Base-by-base conservation (phyloP, 1,284 basidiomycete species). In the Ganoderma lucidum region DNA sequence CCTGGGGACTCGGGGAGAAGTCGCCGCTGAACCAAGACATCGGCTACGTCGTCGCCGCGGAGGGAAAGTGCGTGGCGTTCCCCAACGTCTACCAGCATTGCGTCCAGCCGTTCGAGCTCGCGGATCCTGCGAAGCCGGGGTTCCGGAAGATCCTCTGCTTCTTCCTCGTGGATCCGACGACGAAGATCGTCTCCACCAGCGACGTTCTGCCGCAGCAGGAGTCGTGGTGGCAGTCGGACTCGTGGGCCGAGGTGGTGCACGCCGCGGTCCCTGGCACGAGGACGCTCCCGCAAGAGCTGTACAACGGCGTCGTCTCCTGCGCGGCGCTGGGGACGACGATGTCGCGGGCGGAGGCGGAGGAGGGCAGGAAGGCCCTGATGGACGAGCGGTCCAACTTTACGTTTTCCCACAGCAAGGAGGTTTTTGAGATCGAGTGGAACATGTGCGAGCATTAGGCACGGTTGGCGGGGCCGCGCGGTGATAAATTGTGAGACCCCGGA, bases 141-240 rank as follows among this genome's bases (percentile, higher is more conserved):
- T 75, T 78, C 35, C 75, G 80, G 63, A 81, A 80, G 70, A 79
- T 82, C 60, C 66, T 81, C 41, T 76, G 75, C 44, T 76, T 80
- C 61, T 82, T 81, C 75, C 73, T 82, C 53, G 75, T 81, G 61
- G 77, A 81, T 66, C 80, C 81, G 28, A 56, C 66, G 17, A 37
- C 51, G 8, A 15, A 53, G 10, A 64, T 78, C 6, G 59, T 67
- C 14, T 75, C 74, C n/a, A 73, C 77, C 45, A 67, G 71, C 14
- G 58, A 66, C 23, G 71, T 77, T 5, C 70, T 66, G 3, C 73
- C 73, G 17, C 77, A 77, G 67, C 76, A 74, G 62, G 35, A 48
- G 44, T 56, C 66, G 62, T 70, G 73, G 78, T 41, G 58, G 39
- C 28, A 6, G 58, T 30, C 8, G 32, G 63, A 23, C n/a, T 44